These are phyloP conservation scores for Geotrichum histeridarum DNA, from an alignment of 1,139 yeast species.

Conservation along the genomic window DNA sequence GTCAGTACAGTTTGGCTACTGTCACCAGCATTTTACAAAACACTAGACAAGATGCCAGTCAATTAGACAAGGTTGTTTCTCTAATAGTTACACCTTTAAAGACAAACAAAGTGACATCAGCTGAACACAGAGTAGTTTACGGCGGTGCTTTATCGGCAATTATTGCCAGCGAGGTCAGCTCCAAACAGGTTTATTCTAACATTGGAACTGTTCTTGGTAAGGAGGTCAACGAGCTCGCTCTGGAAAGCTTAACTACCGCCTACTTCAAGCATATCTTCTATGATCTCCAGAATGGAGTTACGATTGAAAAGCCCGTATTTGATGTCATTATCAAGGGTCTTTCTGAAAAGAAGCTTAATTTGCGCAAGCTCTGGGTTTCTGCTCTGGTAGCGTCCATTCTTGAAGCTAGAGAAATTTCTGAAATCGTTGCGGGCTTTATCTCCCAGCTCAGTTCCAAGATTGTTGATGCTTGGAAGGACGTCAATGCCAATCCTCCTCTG, in stretches of 20 bases:
- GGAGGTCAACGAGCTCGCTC: constrained; percentile 69
- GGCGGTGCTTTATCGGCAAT: constrained; percentile 40
- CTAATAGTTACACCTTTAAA: constrained; percentile 53
- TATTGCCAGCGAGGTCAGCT: constrained; percentile 29
- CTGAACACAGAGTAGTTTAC: constrained; percentile 58
- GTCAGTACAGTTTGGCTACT: constrained; percentile 49
- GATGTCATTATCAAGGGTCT: constrained; percentile 54
- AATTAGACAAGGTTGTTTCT: constrained; percentile 39
- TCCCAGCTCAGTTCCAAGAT: constrained; percentile 40
- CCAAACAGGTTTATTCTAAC: constrained; percentile 41
- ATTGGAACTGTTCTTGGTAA: constrained; percentile 54
- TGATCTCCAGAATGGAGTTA: constrained; percentile 20
- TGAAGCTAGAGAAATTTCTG: constrained; percentile 20
- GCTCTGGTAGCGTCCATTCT: constrained; percentile 43
- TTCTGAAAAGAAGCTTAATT: constrained; percentile 54
- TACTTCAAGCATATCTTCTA: constrained; percentile 44
- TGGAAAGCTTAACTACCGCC: constrained; percentile 49
- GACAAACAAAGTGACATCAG: constrained; percentile 45
- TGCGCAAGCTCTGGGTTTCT: constrained; percentile 65
- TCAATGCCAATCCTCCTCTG: constrained; percentile 31
- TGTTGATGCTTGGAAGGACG: constrained; percentile 39
- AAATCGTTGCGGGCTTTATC: constrained; percentile 20
- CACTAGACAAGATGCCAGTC: constrained; percentile 26
- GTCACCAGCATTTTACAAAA: constrained; percentile 32
- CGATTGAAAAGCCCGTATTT: constrained; percentile 24